Conservation (phyloP, 139 green algal genomes). For the Microglena sp. region DNA sequence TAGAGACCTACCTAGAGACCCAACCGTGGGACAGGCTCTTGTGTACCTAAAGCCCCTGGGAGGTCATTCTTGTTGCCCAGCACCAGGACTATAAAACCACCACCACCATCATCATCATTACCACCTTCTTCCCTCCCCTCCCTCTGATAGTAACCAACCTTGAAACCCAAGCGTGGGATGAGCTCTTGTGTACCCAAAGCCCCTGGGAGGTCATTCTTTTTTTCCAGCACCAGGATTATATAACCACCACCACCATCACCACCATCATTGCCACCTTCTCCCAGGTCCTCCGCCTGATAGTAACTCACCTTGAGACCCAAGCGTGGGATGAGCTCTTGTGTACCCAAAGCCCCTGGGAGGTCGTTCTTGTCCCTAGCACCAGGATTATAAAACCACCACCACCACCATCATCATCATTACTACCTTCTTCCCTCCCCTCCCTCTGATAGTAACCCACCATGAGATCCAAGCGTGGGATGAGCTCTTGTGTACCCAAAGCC, state of each 20-base stretch:
- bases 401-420: too few species aligned
- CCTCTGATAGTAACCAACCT: too few species aligned
- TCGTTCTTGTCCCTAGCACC: conserved; percentile 98
- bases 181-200: conserved; percentile 67
- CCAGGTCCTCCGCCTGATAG: too few species aligned
- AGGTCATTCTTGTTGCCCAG: conserved; percentile 99
- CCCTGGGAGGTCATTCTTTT: conserved; percentile 92
- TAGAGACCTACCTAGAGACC: conserved; percentile 76
- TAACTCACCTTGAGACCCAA: conserved; percentile 69
- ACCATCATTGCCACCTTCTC: too few species aligned
- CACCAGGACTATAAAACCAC: conserved; percentile 79
- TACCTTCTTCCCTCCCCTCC: too few species aligned
- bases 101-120: too few species aligned
- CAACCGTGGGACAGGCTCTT: conserved; percentile 71
- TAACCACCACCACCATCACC: too few species aligned
- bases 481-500: conserved; percentile 56
- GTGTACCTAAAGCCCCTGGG: conserved; percentile 55
- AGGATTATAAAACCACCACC: too few species aligned
- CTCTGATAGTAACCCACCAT: conserved; percentile 50
- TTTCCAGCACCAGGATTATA: conserved; percentile 96
- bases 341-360: conserved; percentile 64
- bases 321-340: conserved; percentile 60
- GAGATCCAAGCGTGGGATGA: conserved; percentile 75
- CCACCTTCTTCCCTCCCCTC: too few species aligned
- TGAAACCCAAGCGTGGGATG: conserved; percentile 69